Evolutionary conservation across 2,329 filamentous ascomycete genomes (phyloP).

Genomic region (Phyllosticta citrichinensis): DNA sequence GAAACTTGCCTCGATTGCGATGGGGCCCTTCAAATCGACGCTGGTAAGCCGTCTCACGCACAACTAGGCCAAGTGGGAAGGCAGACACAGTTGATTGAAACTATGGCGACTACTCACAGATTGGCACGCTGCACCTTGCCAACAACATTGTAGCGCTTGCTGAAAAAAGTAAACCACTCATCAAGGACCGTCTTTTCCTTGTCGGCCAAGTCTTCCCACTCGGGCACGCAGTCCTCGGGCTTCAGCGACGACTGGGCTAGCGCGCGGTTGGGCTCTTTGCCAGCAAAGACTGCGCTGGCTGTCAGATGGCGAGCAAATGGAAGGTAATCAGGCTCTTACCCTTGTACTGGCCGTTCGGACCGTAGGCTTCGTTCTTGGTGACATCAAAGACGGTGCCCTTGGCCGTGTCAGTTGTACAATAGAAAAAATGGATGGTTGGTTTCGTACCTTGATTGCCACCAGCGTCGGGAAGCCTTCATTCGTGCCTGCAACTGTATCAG

Average conservation of each 20-base stretch:
- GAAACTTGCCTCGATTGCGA: background rate
- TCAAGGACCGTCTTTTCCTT: slow-evolving; percentile 77
- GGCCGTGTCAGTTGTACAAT: background rate
- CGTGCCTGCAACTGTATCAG: slow-evolving; percentile 39
- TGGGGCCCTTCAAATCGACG: background rate
- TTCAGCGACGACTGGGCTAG: slow-evolving; percentile 81
- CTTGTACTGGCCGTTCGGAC: slow-evolving; percentile 70
- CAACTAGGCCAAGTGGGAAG: background rate
- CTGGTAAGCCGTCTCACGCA: background rate
- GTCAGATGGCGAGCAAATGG: background rate
- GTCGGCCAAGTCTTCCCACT: slow-evolving; percentile 75
- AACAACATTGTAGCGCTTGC: slow-evolving; percentile 89
- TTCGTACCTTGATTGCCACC: slow-evolving; percentile 47
- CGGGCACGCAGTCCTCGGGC: slow-evolving; percentile 66
- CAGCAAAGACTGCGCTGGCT: slow-evolving; percentile 66
- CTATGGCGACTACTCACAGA: slow-evolving; percentile 9
- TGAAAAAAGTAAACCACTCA: slow-evolving; percentile 95
- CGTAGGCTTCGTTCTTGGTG: slow-evolving; percentile 77
- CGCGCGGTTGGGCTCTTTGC: slow-evolving; percentile 90
- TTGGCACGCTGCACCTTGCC: slow-evolving; percentile 35
- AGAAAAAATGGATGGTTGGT: too few relatives aligned
- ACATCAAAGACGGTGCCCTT: slow-evolving; percentile 94
- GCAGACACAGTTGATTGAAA: background rate
- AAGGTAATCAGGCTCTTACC: slow-evolving; percentile 44
- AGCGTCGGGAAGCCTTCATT: slow-evolving; percentile 51